Conservation (phyloP, 179 eudicot genomes). For the Drosera spatulata region DNA sequence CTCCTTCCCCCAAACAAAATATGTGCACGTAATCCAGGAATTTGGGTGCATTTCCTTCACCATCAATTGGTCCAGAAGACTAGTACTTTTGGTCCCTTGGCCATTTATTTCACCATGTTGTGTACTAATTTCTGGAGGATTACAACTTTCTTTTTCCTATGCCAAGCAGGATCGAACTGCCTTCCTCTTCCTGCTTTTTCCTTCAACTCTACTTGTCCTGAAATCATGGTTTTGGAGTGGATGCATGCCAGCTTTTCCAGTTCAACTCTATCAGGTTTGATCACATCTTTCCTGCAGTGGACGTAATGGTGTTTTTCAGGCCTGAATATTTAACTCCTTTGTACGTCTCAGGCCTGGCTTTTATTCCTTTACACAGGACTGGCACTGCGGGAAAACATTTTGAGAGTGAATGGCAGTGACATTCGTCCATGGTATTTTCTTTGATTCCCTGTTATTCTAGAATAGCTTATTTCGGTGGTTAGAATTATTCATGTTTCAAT, state of each 20-base stretch:
- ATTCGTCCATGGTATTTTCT: conserved; percentile 42
- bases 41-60: no score
- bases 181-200: conserved; percentile 37
- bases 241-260: conserved; percentile 52
- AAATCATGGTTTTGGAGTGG: conserved; percentile 39
- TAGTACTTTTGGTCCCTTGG: not conserved
- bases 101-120: not conserved
- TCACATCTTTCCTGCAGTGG: not conserved
- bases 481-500: no score
- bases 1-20: no score
- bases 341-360: conserved; percentile 39
- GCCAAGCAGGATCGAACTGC: conserved; percentile 45
- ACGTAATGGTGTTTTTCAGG: not conserved
- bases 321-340: not conserved
- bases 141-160: not conserved
- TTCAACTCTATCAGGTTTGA: conserved; percentile 39
- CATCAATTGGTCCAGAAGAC: no score
- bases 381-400: conserved; percentile 47
- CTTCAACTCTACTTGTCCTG: conserved; percentile 23
- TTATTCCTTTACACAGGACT: conserved; percentile 42
- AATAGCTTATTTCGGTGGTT: not conserved
- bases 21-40: no score
- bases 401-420: conserved; percentile 55
- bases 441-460: conserved; percentile 1
- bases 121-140: not conserved